These are phyloP conservation scores for Akanthomyces lecanii DNA, from an alignment of 2,329 filamentous ascomycete genomes.

Conservation along the genomic window DNA sequence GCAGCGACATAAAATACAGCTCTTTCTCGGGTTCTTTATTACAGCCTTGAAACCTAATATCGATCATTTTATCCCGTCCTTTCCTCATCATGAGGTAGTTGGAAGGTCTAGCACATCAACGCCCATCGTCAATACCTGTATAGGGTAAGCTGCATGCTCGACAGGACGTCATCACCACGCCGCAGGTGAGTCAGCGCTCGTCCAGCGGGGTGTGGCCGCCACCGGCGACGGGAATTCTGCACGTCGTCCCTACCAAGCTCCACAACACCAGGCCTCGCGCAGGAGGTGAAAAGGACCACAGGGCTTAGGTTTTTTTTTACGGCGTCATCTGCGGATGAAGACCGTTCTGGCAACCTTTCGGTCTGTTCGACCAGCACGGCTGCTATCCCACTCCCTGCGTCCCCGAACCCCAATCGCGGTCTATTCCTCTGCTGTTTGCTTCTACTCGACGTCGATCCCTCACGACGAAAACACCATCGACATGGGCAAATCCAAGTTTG, in stretches of 20 bases:
- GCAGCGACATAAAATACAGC: no score
- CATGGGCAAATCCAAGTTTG: conserved; percentile 51
- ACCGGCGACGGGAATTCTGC: conserved; percentile 9
- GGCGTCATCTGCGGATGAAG: conserved; percentile 17
- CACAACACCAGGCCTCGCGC: conserved; percentile 17
- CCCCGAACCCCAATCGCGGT: conserved; percentile 2
- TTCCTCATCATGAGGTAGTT: no score
- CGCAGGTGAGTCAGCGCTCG: conserved; percentile 9
- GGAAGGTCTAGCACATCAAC: no score
- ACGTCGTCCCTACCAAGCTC: conserved; percentile 12
- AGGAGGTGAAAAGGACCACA: conserved; percentile 15
- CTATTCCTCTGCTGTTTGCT: conserved; percentile 2
- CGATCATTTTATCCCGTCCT: no score
- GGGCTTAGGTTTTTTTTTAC: conserved; percentile 16
- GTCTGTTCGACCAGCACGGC: conserved; percentile 16
- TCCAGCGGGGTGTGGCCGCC: conserved; percentile 3
- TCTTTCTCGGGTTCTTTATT: no score
- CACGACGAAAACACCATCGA: conserved; percentile 16
- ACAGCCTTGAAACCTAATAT: no score
- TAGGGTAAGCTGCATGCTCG: neutral
- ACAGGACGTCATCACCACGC: neutral
- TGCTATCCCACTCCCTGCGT: conserved; percentile 10
- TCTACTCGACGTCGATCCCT: conserved; percentile 6
- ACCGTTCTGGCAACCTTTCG: conserved; percentile 15
- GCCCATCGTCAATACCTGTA: neutral